Conservation (phyloP, 129 eudicot genomes). For the Saussurea involucrata region DNA sequence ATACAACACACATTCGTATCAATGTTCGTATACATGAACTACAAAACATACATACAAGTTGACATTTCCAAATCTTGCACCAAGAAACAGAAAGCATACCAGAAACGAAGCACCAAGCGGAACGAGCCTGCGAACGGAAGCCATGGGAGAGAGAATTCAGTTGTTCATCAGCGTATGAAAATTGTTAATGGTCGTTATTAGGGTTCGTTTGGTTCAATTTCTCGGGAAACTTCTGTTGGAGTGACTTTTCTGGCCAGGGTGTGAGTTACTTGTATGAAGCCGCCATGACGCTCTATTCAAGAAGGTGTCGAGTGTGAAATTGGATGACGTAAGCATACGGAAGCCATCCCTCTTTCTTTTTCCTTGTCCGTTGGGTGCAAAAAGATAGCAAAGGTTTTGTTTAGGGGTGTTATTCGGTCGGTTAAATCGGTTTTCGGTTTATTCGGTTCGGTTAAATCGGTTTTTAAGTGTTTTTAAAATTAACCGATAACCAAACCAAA, state of each 20-base stretch:
- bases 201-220: constrained; percentile 16
- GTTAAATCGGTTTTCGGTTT: too few relatives aligned
- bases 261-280: constrained; percentile 3
- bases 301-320: constrained; percentile 10
- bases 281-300: constrained; percentile 26
- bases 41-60: not conserved
- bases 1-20: not conserved
- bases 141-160: constrained; percentile 35
- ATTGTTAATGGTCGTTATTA: constrained; percentile 18
- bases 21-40: not conserved
- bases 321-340: constrained; percentile 1
- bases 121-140: constrained; percentile 41
- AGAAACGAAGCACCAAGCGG: constrained; percentile 34
- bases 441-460: too few relatives aligned
- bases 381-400: not conserved
- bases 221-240: not conserved
- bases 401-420: too few relatives aligned
- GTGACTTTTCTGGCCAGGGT: not conserved
- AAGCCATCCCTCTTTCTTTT: not conserved
- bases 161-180: constrained; percentile 3
- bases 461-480: too few relatives aligned
- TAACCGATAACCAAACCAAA: too few relatives aligned
- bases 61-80: not conserved
- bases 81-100: constrained; percentile 22
- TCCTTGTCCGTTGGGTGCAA: not conserved